phyloP scores from a whole-genome alignment of 192 early-diverging fungal genomes.

The Coemansia sp. region DNA sequence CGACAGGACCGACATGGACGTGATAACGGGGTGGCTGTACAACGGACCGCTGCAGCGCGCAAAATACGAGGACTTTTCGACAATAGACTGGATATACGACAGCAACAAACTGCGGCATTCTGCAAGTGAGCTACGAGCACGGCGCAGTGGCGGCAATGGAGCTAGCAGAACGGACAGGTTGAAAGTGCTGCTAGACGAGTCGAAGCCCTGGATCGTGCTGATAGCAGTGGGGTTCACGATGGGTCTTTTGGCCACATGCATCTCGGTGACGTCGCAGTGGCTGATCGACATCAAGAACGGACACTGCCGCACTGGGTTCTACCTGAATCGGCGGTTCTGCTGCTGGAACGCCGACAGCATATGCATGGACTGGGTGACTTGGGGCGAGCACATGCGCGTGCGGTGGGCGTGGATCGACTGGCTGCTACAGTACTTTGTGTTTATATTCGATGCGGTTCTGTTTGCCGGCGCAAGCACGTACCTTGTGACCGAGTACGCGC shows the following conservation, averaged over 20 bases:
- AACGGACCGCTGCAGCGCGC: constrained; percentile 51
- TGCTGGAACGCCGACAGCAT: constrained; percentile 72
- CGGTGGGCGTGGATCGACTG: constrained; percentile 46
- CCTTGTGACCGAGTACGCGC: constrained; percentile 77
- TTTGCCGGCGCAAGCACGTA: constrained; percentile 76
- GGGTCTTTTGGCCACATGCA: constrained; percentile 47
- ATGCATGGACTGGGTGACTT: constrained; percentile 62
- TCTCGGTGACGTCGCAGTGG: constrained; percentile 62
- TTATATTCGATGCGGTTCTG: constrained; percentile 33
- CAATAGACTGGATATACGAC: constrained; percentile 58
- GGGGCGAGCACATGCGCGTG: constrained; percentile 55
- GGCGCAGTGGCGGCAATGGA: constrained; percentile 9
- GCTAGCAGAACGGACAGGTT: constrained; percentile 7
- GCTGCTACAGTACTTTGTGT: constrained; percentile 47
- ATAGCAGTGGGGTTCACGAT: constrained; percentile 43
- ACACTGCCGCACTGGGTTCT: constrained; percentile 76
- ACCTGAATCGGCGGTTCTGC: constrained; percentile 80
- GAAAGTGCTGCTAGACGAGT: constrained; percentile 20
- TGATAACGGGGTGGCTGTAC: constrained; percentile 54
- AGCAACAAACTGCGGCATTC: constrained; percentile 43
- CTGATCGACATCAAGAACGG: constrained; percentile 83
- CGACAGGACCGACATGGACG: constrained; percentile 37
- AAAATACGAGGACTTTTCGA: constrained; percentile 55
- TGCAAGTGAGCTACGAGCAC: constrained; percentile 22
- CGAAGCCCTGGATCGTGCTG: constrained; percentile 47